phyloP scores from a whole-genome alignment of 192 early-diverging fungal genomes.

The Radiomyces spectabilis region DNA sequence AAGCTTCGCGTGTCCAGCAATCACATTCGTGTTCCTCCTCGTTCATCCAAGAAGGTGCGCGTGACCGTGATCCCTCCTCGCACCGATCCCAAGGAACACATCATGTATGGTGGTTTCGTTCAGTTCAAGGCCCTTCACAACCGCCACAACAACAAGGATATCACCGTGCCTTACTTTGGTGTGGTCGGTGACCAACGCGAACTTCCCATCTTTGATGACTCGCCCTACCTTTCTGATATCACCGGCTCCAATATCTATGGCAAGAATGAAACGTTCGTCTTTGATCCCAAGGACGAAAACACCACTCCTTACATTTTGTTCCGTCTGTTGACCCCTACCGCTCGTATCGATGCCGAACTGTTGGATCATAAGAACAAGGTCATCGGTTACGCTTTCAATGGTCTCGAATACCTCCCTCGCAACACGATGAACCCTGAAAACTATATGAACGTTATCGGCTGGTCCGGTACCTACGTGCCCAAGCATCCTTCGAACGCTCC shows the following conservation, averaged over 20 bases:
- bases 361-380: constrained; percentile 19
- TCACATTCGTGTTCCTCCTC: constrained; percentile 9
- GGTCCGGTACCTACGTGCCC: constrained; percentile 16
- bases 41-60: constrained; percentile 6
- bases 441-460: not conserved
- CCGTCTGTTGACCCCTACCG: constrained; percentile 16
- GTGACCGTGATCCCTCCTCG: constrained; percentile 24
- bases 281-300: constrained; percentile 1
- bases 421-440: constrained; percentile 8
- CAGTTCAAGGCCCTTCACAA: constrained; percentile 27
- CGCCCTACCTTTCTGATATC: constrained; percentile 3
- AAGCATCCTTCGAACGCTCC: not conserved
- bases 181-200: constrained; percentile 33
- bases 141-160: constrained; percentile 8
- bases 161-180: constrained; percentile 42
- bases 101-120: constrained; percentile 42
- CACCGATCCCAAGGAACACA: constrained; percentile 22
- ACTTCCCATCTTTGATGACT: constrained; percentile 36
- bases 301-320: constrained; percentile 3
- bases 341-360: constrained; percentile 13
- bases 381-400: constrained; percentile 6
- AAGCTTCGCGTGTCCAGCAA: constrained; percentile 13
- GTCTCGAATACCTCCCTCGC: constrained; percentile 11
- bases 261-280: constrained; percentile 3
- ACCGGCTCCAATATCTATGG: not conserved